Evolutionary conservation across 352 stramenopile genomes (phyloP).

Genomic region (Phytophthora hybrid): DNA sequence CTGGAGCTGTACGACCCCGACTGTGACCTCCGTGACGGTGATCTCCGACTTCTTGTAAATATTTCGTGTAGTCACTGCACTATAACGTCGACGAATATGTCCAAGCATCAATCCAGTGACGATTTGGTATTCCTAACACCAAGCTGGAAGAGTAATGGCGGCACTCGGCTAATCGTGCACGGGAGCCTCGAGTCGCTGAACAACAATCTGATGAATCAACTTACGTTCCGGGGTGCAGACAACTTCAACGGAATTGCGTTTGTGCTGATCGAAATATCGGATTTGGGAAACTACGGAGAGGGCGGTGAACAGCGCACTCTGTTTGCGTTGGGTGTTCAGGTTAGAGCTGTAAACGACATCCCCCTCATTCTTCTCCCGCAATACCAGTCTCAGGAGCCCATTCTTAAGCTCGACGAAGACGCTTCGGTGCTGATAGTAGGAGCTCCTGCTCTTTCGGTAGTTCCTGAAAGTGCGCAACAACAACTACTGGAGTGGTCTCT

Average conservation of each 20-base stretch:
- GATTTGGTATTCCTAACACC: constrained; percentile 22
- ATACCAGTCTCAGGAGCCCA: constrained; percentile 41
- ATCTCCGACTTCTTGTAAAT: constrained; percentile 45
- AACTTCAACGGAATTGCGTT: constrained; percentile 49
- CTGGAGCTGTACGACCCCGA: constrained; percentile 41
- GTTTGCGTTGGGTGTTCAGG: constrained; percentile 50
- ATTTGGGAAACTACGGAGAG: constrained; percentile 50
- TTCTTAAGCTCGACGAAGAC: constrained; percentile 54
- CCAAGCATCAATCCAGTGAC: constrained; percentile 11
- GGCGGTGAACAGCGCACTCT: constrained; percentile 24
- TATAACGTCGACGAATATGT: constrained; percentile 25
- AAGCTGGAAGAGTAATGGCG: constrained; percentile 22
- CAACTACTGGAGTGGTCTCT: constrained; percentile 31
- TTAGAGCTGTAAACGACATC: constrained; percentile 47
- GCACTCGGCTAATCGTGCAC: constrained; percentile 33
- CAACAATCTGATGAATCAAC: constrained; percentile 40
- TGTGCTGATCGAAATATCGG: constrained; percentile 52
- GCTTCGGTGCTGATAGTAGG: constrained; percentile 51
- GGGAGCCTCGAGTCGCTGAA: constrained; percentile 49
- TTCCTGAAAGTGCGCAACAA: not conserved
- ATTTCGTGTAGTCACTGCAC: constrained; percentile 52
- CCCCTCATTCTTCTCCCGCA: constrained; percentile 54
- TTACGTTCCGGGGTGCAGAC: constrained; percentile 42
- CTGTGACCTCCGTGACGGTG: constrained; percentile 2
- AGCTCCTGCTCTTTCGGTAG: constrained; percentile 27